Percentiles rank a stretch among this genome's conserved stretches.
Evolutionary conservation across 176 grass and related monocot species (phyloP).

Genomic region (Rhynchospora breviuscula): DNA sequence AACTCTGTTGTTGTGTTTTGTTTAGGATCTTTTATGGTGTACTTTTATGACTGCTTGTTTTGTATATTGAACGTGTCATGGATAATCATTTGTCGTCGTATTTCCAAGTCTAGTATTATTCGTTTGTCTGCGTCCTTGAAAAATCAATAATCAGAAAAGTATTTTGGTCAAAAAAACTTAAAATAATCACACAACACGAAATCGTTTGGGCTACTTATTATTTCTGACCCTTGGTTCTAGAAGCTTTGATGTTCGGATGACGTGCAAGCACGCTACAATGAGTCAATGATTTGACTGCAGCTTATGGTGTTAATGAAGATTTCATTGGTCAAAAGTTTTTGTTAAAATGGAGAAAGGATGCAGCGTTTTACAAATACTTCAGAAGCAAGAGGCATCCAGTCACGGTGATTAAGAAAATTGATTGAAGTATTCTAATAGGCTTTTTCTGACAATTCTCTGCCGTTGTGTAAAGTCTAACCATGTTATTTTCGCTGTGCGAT

Average conservation of each 20-base stretch:
- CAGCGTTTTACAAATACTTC: no score
- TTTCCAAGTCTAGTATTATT: neutral
- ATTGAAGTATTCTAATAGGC: no score
- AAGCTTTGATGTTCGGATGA: neutral
- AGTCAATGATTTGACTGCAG: neutral
- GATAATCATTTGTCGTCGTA: neutral
- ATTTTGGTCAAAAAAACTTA: neutral
- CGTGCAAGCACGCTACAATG: neutral
- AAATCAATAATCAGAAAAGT: neutral
- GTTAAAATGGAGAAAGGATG: no score
- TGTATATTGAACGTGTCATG: conserved; percentile 6
- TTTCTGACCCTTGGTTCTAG: neutral
- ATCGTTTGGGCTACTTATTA: neutral
- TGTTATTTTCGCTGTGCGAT: no score
- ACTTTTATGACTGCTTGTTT: neutral
- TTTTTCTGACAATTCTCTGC: no score
- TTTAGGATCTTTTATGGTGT: neutral
- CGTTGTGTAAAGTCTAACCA: no score
- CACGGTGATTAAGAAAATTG: no score
- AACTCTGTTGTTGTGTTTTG: conserved; percentile 10
- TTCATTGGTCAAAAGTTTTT: no score
- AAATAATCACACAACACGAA: neutral
- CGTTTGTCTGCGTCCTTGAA: neutral
- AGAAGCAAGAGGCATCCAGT: no score
- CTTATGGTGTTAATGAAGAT: neutral